Evolutionary conservation across 257 asterid species (phyloP).

Genomic region (Catharanthus roseus): DNA sequence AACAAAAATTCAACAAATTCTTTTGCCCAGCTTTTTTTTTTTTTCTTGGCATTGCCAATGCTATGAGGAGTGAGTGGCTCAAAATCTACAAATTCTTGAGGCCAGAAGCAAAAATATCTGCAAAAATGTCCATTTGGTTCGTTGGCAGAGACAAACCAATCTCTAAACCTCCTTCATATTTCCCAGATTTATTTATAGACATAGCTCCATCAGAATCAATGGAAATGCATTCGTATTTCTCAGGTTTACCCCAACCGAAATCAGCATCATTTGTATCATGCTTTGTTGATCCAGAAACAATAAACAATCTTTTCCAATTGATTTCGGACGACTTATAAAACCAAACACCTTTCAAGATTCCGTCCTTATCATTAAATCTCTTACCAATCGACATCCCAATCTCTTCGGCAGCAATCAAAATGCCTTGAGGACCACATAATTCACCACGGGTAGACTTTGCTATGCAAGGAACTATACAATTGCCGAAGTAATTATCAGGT

Average conservation of each 20-base stretch:
- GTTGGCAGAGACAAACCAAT: conserved; percentile 20
- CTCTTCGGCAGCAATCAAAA: conserved; percentile 22
- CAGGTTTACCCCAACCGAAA: conserved; percentile 25
- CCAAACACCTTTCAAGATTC: conserved; percentile 2
- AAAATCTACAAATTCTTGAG: not conserved
- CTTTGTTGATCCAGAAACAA: conserved; percentile 8
- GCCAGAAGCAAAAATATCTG: conserved; percentile 13
- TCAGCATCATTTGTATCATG: conserved; percentile 11
- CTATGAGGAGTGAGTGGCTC: no score
- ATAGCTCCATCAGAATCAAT: conserved; percentile 5
- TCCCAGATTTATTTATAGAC: conserved; percentile 13
- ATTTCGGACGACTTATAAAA: not conserved
- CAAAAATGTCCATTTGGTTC: conserved; percentile 18
- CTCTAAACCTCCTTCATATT: conserved; percentile 20
- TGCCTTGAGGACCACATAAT: conserved; percentile 21
- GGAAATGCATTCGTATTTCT: conserved; percentile 10
- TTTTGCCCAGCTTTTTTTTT: no score
- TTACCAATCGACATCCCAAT: conserved; percentile 23
- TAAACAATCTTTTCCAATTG: not conserved
- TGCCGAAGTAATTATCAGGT: conserved; percentile 33
- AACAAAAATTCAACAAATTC: no score
- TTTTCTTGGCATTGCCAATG: no score
- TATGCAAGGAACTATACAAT: conserved; percentile 21
- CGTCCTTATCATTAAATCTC: conserved; percentile 18
- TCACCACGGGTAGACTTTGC: conserved; percentile 6